Percentiles rank a stretch among this genome's conserved stretches.
phyloP scores from a whole-genome alignment of 1,284 basidiomycete genomes.

The Boletus smithii region DNA sequence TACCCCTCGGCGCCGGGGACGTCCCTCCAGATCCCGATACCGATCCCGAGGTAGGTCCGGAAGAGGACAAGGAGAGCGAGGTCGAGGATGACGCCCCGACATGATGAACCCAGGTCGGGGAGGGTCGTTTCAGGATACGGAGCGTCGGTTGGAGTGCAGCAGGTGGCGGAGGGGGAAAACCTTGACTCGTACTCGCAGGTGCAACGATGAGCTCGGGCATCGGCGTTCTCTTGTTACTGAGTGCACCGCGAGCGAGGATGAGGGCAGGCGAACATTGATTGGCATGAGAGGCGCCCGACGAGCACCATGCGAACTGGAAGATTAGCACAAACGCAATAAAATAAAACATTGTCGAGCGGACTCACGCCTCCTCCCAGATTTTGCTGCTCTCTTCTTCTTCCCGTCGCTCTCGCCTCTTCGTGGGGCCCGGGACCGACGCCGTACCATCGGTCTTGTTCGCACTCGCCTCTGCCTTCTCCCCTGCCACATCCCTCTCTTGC shows the following conservation, averaged over 20 bases:
- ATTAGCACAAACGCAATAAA: constrained; percentile 8
- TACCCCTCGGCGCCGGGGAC: constrained; percentile 25
- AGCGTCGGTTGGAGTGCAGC: constrained; percentile 30
- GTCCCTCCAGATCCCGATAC: constrained; percentile 10
- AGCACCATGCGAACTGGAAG: constrained; percentile 8
- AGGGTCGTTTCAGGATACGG: constrained; percentile 33
- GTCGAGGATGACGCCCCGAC: neutral
- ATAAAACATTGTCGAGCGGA: constrained; percentile 1
- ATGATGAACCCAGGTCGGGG: constrained; percentile 15
- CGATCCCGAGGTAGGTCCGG: constrained; percentile 2
- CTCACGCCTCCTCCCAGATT: constrained; percentile 49
- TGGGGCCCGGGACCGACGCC: neutral
- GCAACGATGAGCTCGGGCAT: constrained; percentile 47
- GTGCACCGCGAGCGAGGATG: too few relatives aligned
- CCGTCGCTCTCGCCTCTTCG: neutral
- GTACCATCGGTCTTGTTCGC: neutral
- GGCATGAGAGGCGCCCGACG: too few relatives aligned
- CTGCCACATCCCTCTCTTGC: too few relatives aligned
- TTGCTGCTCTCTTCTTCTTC: constrained; percentile 32
- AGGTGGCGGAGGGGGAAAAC: constrained; percentile 21
- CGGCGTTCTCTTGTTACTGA: constrained; percentile 42
- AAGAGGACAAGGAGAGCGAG: too few relatives aligned
- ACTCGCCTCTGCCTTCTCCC: neutral
- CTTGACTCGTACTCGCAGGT: constrained; percentile 31
- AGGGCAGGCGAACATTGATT: too few relatives aligned